Evolutionary conservation across 1,284 basidiomycete genomes (phyloP).

Genomic region (Coniferiporia weirii): DNA sequence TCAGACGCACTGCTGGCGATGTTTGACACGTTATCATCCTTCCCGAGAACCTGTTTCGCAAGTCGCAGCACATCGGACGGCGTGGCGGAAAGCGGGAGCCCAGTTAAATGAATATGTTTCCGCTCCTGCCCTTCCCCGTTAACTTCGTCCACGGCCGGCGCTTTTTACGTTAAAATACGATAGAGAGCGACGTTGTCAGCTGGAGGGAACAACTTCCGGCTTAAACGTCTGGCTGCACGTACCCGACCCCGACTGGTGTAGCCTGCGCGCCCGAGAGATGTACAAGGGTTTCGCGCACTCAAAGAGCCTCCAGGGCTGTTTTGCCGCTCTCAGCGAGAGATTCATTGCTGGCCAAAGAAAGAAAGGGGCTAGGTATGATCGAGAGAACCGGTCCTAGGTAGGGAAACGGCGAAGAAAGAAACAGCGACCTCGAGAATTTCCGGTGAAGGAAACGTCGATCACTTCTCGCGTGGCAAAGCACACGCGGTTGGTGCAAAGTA

Average conservation of each 20-base stretch:
- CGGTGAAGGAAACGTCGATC: too few relatives aligned
- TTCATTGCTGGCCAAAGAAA: background rate
- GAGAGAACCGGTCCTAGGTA: background rate
- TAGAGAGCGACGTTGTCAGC: too few relatives aligned
- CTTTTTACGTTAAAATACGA: background rate
- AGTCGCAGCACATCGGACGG: constrained; percentile 52
- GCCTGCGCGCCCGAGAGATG: background rate
- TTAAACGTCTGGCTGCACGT: background rate
- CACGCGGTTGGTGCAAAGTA: too few relatives aligned
- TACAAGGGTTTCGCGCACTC: background rate
- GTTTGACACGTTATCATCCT: constrained; percentile 42
- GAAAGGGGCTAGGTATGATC: background rate
- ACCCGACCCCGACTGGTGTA: background rate
- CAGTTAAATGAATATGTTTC: constrained; percentile 39
- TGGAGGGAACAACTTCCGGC: too few relatives aligned
- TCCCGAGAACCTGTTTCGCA: constrained; percentile 26
- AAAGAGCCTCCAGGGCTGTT: background rate
- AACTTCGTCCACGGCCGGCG: background rate
- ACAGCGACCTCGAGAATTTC: background rate
- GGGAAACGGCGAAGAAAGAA: background rate
- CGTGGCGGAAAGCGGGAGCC: constrained; percentile 47
- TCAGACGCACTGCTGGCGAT: constrained; percentile 43
- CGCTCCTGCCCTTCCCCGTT: background rate
- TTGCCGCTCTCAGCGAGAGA: background rate
- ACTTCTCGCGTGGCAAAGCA: too few relatives aligned